Base-by-base conservation (phyloP, 768 basidiomycete species). In the Suillus brevipes region DNA sequence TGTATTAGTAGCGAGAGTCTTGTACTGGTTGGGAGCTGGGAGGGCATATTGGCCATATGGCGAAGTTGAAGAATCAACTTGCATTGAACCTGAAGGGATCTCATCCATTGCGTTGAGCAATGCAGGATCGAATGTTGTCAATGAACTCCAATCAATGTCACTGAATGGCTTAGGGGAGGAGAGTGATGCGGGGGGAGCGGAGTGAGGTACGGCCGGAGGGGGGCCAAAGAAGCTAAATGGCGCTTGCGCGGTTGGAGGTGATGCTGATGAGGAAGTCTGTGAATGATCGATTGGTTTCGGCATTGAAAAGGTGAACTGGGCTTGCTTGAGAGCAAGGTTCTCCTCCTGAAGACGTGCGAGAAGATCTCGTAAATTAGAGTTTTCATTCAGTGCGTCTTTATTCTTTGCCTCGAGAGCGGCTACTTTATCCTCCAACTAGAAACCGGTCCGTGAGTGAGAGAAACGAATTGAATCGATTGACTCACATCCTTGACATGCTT, bases 401-500 rank as follows among this genome's bases (percentile, higher is more conserved):
- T 93, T 92, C 78, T 93, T 91, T 6, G 88, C 87, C 73, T 95
- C 94, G 28, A 98, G 88, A 47, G 87, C 89, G 3, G 91, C 87
- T 23, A 98, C 89, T 74, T 95, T 88, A 75, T 95, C 94, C 75
- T 99, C 97, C 62, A 99, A 83, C 92, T 97, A 53, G 23, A 53
- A 36, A 38, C 9, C 53, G 53, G 42, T 0, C 25, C 18, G 25
- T 45, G 25, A 55, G 65, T 42, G 18, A 63, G 45, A 42, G 52
- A 31, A 55, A 18, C 31, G 31, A 68, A 61, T 67, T 14, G 25
- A 45, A 50, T 38, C 12, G 34, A 10, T 23, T 60, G 18, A 84
- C 94, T 80, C 73, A 97, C 95, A 75, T 97, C 95, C 74, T 94
- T 95, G 68, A 99, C 94, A 76, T 97, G 95, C 72, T 93, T 94